Conservation (phyloP, 2,329 filamentous ascomycete genomes). For the Phialophora chinensis region DNA sequence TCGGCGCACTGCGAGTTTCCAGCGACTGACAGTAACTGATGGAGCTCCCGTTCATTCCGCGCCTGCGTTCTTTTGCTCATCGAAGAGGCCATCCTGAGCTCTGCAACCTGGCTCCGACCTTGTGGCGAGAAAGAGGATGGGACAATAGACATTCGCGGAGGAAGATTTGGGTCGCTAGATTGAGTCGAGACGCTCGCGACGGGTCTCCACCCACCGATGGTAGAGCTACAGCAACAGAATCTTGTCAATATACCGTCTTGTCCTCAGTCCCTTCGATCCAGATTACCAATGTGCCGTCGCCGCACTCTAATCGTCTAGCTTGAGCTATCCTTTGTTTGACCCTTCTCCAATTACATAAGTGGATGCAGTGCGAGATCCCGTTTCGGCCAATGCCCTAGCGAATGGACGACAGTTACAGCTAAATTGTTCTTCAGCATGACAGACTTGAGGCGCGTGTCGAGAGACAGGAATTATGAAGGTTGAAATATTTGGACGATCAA, state of each 20-base stretch:
- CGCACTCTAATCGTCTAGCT: constrained; percentile 15
- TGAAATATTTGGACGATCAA: no score
- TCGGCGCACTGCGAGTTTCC: constrained; percentile 96
- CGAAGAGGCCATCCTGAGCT: constrained; percentile 66
- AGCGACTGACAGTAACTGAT: constrained; percentile 85
- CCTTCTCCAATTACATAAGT: constrained; percentile 15
- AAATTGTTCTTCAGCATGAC: not conserved
- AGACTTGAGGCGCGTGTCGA: not conserved
- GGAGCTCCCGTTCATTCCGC: constrained; percentile 90
- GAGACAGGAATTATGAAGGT: not conserved
- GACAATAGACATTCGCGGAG: constrained; percentile 15
- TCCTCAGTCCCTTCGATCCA: not conserved
- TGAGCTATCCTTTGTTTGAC: constrained; percentile 15
- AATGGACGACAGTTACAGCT: not conserved
- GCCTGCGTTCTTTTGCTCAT: constrained; percentile 96
- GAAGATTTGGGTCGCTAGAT: not conserved
- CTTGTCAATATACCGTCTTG: constrained; percentile 3
- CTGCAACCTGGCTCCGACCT: constrained; percentile 5
- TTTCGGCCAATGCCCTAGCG: constrained; percentile 13
- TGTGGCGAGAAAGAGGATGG: constrained; percentile 11
- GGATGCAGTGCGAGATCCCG: constrained; percentile 7
- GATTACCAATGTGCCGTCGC: constrained; percentile 19
- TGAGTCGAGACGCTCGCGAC: constrained; percentile 1
- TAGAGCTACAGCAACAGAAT: constrained; percentile 5
- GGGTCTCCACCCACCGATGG: constrained; percentile 8